phyloP scores from a whole-genome alignment of 202 grass and related monocot genomes.

The Digitaria exilis region DNA sequence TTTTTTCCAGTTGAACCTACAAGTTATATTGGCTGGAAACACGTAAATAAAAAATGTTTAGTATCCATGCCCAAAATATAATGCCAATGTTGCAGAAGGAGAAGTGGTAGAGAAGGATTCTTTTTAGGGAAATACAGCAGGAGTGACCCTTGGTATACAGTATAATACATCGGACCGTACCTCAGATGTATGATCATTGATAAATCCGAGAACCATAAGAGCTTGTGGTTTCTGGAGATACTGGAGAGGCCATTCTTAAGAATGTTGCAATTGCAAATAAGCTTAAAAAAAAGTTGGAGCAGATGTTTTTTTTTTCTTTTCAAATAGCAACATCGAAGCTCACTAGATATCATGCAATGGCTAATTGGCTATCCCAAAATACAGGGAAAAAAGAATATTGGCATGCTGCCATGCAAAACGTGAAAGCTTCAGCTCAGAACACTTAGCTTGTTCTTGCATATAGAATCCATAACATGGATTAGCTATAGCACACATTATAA shows the following conservation, averaged over 20 bases:
- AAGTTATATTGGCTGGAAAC: conserved; percentile 44
- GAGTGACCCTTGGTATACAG: not conserved
- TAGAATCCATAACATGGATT: not conserved
- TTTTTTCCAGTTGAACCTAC: conserved; percentile 68
- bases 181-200: conserved; percentile 80
- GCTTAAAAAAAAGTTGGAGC: not conserved
- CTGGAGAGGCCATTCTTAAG: conserved; percentile 75
- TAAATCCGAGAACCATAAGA: conserved; percentile 74
- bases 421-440: not conserved
- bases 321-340: conserved; percentile 15
- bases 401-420: not conserved
- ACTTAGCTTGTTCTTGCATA: not conserved
- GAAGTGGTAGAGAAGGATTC: conserved; percentile 37
- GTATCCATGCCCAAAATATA: conserved; percentile 70
- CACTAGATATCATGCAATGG: conserved; percentile 18
- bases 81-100: conserved; percentile 53
- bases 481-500: conserved; percentile 6
- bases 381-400: not conserved
- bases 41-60: conserved; percentile 3
- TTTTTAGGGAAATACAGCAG: not conserved
- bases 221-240: conserved; percentile 89
- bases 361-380: not conserved
- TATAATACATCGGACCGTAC: not conserved
- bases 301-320: not conserved
- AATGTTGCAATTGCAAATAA: conserved; percentile 64